Evolutionary conservation across 768 basidiomycete species (phyloP).

Genomic region (Omphalotus guepiniiformis): DNA sequence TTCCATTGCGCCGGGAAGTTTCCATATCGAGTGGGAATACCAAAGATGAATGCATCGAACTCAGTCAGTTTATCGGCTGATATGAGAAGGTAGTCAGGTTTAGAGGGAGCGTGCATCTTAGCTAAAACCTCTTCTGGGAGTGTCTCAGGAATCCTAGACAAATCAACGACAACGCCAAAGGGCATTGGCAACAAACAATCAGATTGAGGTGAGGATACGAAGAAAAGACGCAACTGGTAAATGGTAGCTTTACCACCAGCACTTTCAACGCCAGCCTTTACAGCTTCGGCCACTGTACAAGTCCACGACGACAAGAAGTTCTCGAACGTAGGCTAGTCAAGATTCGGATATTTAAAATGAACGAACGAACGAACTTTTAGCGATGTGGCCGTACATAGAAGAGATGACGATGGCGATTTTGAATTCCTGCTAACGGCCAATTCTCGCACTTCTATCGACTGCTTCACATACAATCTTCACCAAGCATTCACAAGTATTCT

Average conservation of each 20-base stretch:
- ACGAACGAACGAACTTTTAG: too few relatives aligned
- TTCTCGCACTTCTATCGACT: too few relatives aligned
- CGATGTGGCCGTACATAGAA: too few relatives aligned
- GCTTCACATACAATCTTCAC: too few relatives aligned
- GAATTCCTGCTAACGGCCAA: too few relatives aligned
- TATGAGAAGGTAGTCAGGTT: conserved; percentile 69
- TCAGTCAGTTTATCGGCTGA: conserved; percentile 45
- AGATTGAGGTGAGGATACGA: not conserved
- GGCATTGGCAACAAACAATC: not conserved
- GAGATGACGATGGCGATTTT: too few relatives aligned
- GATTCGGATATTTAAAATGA: too few relatives aligned
- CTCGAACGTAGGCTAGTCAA: too few relatives aligned
- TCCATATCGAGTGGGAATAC: conserved; percentile 79
- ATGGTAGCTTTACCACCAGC: conserved; percentile 50
- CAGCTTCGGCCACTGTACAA: conserved; percentile 54
- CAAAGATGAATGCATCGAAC: conserved; percentile 74
- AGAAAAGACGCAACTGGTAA: conserved; percentile 38
- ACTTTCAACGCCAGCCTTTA: conserved; percentile 41
- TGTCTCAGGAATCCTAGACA: conserved; percentile 69
- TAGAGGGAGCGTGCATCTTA: conserved; percentile 68
- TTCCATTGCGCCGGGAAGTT: conserved; percentile 79
- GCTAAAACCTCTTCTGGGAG: conserved; percentile 62
- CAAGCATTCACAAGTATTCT: too few relatives aligned
- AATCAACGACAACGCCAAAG: not conserved
- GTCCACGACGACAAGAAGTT: not conserved